These are phyloP conservation scores for Coleophoma crateriformis DNA, from an alignment of 2,329 filamentous ascomycete species.

Conservation along the genomic window DNA sequence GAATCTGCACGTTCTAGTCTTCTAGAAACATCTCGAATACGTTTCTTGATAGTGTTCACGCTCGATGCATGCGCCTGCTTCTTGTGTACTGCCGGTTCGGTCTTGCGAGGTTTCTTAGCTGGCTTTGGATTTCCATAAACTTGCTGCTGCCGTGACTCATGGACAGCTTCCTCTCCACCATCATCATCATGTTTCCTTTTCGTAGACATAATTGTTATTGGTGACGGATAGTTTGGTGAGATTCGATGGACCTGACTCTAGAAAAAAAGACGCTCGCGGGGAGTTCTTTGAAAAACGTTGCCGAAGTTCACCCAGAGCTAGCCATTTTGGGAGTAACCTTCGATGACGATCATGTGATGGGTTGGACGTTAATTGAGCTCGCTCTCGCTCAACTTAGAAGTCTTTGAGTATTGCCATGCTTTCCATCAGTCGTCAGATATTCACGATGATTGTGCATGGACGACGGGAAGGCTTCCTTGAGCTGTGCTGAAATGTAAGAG, in stretches of 20 bases:
- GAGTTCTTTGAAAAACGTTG: background rate
- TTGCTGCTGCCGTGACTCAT: conserved; percentile 25
- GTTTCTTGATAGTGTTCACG: conserved; percentile 62
- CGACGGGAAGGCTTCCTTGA: too few relatives aligned
- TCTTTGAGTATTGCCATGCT: too few relatives aligned
- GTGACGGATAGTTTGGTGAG: background rate
- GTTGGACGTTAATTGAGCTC: too few relatives aligned
- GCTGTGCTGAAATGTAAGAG: too few relatives aligned
- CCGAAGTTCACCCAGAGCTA: background rate
- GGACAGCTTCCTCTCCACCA: conserved; percentile 19
- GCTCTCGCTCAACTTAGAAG: background rate
- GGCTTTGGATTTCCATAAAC: conserved; percentile 23
- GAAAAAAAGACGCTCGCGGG: background rate
- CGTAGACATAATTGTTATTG: conserved; percentile 17
- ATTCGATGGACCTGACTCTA: background rate
- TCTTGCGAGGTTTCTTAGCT: conserved; percentile 24
- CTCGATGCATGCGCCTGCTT: conserved; percentile 27
- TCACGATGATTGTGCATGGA: too few relatives aligned
- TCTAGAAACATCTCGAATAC: conserved; percentile 63
- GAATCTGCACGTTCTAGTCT: conserved; percentile 55
- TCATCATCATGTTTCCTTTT: conserved; percentile 19
- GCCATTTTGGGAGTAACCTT: background rate
- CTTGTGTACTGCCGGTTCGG: conserved; percentile 17
- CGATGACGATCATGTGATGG: too few relatives aligned
- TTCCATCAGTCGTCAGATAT: too few relatives aligned